Base-by-base conservation (phyloP, 495 filamentous ascomycete species). In the Beverwykella pulmonaria region DNA sequence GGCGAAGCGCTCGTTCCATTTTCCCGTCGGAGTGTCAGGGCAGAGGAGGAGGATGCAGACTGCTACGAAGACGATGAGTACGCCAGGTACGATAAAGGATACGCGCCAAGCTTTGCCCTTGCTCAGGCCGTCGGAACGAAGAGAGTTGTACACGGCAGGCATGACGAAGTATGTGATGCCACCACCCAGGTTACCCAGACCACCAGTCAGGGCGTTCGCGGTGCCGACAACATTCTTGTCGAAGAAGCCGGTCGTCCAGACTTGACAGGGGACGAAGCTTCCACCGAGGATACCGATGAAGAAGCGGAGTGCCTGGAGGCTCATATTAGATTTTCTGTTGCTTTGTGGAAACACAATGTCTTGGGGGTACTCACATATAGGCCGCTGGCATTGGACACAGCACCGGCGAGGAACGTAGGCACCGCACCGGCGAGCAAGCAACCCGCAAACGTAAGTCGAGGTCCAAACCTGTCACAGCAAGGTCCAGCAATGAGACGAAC, bases 161-260 rank as follows among this genome's bases (percentile, higher is more conserved):
- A 98, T 98, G 64, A 96, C 83, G 77, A 97, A 97, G 79, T 86
- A 86, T 23, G 83, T 88, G 70, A 97, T 91, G 48, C 93, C 93
- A 62, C 93, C 93, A 63, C 93, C 93, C 34, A 92, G 85, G 65
- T 97, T 98, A 36, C 93, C 93, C 75, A 89, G 87, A 1, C 93
- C 93, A 54, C 85, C 93, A 14, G 92, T 88, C 1, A 98, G 78
- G 8, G 92, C 88, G 72, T 97, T 98, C 61, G 93, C 91, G 4
- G 91, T 91, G 34, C 93, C 93, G 23, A 98, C 90, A 19, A 97
- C 85, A 72, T 91, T 95, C 81, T 96, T 97, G 79, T 98, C 93
- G 71, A 94, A 96, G 81, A 93, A 97, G 1, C 90, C 92, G 0
- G 93, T 97, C 29, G 88, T 90, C 93, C 93, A 98, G 8, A 97